These are phyloP conservation scores for Pseudogymnoascus sp. DNA, from an alignment of 2,329 filamentous ascomycete genomes.

Conservation along the genomic window DNA sequence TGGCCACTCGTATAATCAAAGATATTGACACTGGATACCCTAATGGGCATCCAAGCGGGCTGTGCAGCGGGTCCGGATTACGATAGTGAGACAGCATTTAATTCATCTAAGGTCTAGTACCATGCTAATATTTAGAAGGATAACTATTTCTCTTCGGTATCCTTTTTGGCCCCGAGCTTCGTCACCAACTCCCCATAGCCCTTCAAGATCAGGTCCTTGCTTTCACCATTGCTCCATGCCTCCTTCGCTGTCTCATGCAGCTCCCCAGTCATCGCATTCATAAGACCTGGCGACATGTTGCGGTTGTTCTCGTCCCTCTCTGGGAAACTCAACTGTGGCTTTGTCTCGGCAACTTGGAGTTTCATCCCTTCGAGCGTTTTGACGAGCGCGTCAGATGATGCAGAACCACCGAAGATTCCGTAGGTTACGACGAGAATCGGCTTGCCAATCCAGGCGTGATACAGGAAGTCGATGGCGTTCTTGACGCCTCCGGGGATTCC, in stretches of 20 bases:
- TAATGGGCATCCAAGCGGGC: neutral
- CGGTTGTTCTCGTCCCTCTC: slow-evolving; percentile 9
- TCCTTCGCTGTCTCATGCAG: neutral
- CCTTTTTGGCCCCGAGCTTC: neutral
- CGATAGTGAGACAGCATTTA: neutral
- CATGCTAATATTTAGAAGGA: neutral
- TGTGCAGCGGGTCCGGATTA: neutral
- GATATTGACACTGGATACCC: neutral
- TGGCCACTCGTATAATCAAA: neutral
- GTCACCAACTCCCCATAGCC: neutral
- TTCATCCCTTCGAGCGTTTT: slow-evolving; percentile 25
- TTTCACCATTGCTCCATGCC: neutral
- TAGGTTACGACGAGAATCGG: slow-evolving; percentile 45
- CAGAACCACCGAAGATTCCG: slow-evolving; percentile 36
- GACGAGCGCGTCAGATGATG: slow-evolving; percentile 26
- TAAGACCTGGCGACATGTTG: slow-evolving; percentile 2
- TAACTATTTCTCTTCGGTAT: neutral
- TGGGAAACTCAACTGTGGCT: slow-evolving; percentile 26
- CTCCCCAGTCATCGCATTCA: neutral
- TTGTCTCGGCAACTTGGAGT: slow-evolving; percentile 26
- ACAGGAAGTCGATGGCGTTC: slow-evolving; percentile 55
- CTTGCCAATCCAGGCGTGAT: slow-evolving; percentile 49
- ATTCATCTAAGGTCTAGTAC: neutral
- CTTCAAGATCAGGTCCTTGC: slow-evolving; percentile 4
- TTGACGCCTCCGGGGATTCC: slow-evolving; percentile 45